Conservation (phyloP, 2,329 filamentous ascomycete genomes). For the Thermoascus crustaceus region DNA sequence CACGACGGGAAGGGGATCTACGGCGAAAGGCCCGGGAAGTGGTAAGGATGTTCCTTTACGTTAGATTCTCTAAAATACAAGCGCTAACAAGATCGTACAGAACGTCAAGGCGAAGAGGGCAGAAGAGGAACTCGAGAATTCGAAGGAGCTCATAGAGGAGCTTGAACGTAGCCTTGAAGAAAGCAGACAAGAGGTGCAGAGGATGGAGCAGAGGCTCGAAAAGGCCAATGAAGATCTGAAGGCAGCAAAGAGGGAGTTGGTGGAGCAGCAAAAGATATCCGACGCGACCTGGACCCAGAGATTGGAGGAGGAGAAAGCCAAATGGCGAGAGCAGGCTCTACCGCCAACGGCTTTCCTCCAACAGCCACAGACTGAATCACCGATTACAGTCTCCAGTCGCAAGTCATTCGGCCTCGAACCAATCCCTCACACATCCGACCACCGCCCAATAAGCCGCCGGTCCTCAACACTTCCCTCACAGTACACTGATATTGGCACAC, state of each 20-base stretch:
- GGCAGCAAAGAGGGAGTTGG: constrained; percentile 48
- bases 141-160: constrained; percentile 39
- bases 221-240: constrained; percentile 54
- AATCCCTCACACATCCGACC: constrained; percentile 29
- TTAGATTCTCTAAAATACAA: constrained; percentile 3
- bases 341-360: constrained; percentile 27
- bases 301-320: constrained; percentile 57
- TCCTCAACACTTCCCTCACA: constrained; percentile 30
- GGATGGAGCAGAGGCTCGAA: constrained; percentile 31
- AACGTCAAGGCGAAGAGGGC: constrained; percentile 58
- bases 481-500: constrained; percentile 30
- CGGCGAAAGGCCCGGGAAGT: constrained; percentile 82
- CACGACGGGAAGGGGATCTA: constrained; percentile 75
- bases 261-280: constrained; percentile 51
- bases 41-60: constrained; percentile 43
- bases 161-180: constrained; percentile 51
- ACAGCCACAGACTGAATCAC: constrained; percentile 33
- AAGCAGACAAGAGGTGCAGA: constrained; percentile 52
- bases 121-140: constrained; percentile 74
- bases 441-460: constrained; percentile 33
- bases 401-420: constrained; percentile 31
- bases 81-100: constrained; percentile 35
- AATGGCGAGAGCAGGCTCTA: constrained; percentile 46
- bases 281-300: constrained; percentile 51
- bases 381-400: constrained; percentile 33